phyloP scores from a whole-genome alignment of 768 basidiomycete genomes.

The Omphalotus guepiniiformis region DNA sequence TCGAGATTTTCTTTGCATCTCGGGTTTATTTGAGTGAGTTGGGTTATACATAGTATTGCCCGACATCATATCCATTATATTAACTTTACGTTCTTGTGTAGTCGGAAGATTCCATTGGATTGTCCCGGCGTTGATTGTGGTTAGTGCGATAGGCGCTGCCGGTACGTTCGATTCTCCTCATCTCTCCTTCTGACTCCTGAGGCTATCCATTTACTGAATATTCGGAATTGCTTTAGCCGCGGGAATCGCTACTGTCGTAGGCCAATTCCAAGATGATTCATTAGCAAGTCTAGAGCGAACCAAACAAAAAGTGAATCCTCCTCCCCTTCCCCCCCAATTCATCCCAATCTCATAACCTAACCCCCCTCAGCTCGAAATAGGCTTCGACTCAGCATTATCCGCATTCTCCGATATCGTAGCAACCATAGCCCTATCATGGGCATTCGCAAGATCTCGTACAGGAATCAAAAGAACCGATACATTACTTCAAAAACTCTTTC shows the following conservation, averaged over 20 bases:
- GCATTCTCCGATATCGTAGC: neutral
- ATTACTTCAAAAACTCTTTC: neutral
- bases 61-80: neutral
- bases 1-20: neutral
- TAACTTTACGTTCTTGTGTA: neutral
- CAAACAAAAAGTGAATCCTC: too few species aligned
- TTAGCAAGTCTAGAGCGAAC: too few species aligned
- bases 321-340: too few species aligned
- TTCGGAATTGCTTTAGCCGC: too few species aligned
- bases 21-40: neutral
- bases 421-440: neutral
- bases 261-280: neutral
- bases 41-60: too few species aligned
- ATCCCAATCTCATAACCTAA: neutral
- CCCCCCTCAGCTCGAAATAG: neutral
- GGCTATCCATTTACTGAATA: too few species aligned
- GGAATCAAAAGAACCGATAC: neutral
- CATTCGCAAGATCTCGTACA: neutral
- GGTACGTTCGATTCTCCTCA: too few species aligned
- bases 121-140: neutral
- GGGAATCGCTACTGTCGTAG: neutral
- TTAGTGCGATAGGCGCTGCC: too few species aligned
- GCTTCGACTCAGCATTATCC: neutral
- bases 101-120: slow-evolving; percentile 1
- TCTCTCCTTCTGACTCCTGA: too few species aligned